Evolutionary conservation across 177 flowering plant species (phyloP).

Genomic region (Vitis hybrid): DNA sequence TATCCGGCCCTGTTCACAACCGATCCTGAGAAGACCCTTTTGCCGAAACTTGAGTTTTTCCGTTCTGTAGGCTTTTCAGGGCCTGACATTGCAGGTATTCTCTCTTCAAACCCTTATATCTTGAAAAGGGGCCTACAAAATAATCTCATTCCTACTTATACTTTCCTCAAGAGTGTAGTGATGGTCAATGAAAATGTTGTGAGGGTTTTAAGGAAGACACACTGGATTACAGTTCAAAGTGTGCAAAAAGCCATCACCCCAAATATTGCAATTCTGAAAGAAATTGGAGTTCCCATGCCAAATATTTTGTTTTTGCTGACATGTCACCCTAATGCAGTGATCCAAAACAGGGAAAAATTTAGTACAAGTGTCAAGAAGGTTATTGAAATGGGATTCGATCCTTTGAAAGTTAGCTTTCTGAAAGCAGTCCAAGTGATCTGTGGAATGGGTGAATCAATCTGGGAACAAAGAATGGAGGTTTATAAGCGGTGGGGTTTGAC

Average conservation of each 20-base stretch:
- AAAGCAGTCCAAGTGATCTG: background rate
- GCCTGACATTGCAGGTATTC: too few relatives aligned
- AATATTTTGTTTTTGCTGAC: background rate
- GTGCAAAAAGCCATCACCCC: background rate
- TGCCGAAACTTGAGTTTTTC: background rate
- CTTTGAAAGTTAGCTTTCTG: background rate
- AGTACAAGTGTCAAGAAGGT: background rate
- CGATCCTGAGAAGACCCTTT: constrained; percentile 13
- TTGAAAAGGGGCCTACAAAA: too few relatives aligned
- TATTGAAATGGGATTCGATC: constrained; percentile 1
- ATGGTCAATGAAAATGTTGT: background rate
- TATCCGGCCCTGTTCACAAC: constrained; percentile 3
- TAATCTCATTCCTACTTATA: background rate
- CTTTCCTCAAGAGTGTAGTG: background rate
- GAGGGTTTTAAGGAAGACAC: background rate
- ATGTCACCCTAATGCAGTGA: background rate
- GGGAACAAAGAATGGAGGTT: background rate
- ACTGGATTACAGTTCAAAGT: background rate
- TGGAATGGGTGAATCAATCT: background rate
- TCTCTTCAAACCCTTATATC: too few relatives aligned
- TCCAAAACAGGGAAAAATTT: background rate
- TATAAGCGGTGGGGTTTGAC: constrained; percentile 10
- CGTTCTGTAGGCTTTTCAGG: too few relatives aligned
- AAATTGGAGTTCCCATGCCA: background rate
- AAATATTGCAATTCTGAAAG: background rate